Evolutionary conservation across 106 monocot genomes (phyloP).

Genomic region (Amphibolis antarctica): DNA sequence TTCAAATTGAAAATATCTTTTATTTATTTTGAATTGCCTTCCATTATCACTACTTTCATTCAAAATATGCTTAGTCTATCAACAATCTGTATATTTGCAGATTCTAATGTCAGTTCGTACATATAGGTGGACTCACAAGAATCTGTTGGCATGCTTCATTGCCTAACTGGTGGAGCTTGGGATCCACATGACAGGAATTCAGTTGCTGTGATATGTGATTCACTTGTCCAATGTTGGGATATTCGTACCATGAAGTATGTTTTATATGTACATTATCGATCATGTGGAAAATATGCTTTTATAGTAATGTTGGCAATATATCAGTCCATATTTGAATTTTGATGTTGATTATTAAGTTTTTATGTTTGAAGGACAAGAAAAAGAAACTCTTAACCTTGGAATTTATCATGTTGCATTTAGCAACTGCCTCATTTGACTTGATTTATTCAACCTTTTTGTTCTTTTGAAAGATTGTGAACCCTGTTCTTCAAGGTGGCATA

Average conservation of each 20-base stretch:
- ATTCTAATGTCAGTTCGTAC: conserved; percentile 2
- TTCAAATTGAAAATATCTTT: not conserved
- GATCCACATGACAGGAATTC: conserved; percentile 81
- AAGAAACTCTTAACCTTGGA: no score
- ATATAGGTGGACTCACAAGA: conserved; percentile 76
- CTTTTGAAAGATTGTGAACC: no score
- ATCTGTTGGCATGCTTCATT: conserved; percentile 72
- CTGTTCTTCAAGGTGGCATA: no score
- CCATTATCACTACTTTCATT: not conserved
- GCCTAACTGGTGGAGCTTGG: conserved; percentile 85
- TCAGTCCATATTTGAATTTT: not conserved
- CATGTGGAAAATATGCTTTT: not conserved
- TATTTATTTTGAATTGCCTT: not conserved
- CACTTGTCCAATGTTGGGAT: conserved; percentile 87
- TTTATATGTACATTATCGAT: not conserved
- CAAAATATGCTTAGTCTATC: not conserved
- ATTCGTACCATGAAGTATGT: conserved; percentile 93
- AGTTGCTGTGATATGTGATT: conserved; percentile 71
- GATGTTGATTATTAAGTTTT: no score
- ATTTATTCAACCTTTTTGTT: no score
- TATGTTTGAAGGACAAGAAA: no score
- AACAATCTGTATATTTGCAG: not conserved
- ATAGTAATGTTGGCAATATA: no score
- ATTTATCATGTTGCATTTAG: no score
- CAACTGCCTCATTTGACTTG: no score